Percentiles rank a stretch among this genome's conserved stretches.
These are phyloP conservation scores for Exsudoporus floridanus DNA, from an alignment of 1,284 basidiomycete species.

Conservation along the genomic window DNA sequence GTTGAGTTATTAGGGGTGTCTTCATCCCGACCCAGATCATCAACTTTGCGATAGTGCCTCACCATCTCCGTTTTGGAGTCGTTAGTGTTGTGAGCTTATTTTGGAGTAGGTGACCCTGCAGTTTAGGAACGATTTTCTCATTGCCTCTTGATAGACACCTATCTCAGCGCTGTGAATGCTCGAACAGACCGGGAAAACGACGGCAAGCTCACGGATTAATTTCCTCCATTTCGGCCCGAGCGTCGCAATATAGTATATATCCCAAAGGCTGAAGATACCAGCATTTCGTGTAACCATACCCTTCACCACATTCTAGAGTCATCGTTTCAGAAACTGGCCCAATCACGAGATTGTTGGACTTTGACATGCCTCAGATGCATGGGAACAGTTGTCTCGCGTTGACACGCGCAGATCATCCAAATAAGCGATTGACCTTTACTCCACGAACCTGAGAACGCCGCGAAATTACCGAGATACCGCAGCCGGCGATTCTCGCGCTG, in stretches of 20 bases:
- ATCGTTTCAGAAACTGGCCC: not conserved
- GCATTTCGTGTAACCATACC: conserved; percentile 15
- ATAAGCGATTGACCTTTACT: not conserved
- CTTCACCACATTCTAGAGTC: not conserved
- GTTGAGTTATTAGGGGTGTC: conserved; percentile 51
- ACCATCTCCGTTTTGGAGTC: conserved; percentile 75
- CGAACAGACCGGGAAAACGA: conserved; percentile 3
- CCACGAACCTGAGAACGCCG: not conserved
- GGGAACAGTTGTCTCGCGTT: not conserved
- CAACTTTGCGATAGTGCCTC: conserved; percentile 80
- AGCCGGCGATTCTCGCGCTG: not conserved
- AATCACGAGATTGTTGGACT: not conserved
- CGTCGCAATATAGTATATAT: conserved; percentile 11
- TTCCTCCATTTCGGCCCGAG: not conserved
- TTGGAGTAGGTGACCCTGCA: conserved; percentile 66
- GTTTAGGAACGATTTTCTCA: conserved; percentile 19
- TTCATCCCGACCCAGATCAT: conserved; percentile 79
- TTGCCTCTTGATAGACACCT: conserved; percentile 39
- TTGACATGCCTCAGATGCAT: not conserved
- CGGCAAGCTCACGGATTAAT: conserved; percentile 9
- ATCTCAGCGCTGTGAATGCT: conserved; percentile 48
- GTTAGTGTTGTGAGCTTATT: conserved; percentile 80
- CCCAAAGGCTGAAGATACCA: conserved; percentile 11
- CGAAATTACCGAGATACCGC: not conserved
- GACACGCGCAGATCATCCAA: not conserved